phyloP scores from a whole-genome alignment of 352 stramenopile genomes.

The Phytophthora fragariae region DNA sequence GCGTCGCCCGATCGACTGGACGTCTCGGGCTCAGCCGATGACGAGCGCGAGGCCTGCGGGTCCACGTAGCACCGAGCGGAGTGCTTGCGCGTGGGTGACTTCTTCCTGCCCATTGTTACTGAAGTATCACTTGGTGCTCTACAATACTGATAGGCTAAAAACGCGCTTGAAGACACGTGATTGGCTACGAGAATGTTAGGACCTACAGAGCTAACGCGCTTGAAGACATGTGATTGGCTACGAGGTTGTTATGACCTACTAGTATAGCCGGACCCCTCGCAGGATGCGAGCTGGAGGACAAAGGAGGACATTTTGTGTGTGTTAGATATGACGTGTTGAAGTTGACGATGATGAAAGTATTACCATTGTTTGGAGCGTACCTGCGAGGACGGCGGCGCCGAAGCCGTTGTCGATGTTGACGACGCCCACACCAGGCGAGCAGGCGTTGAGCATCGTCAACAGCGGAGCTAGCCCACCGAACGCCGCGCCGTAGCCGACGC shows the following conservation, averaged over 20 bases:
- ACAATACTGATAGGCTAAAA: slow-evolving; percentile 21
- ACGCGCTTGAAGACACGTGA: background rate
- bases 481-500: slow-evolving; percentile 92
- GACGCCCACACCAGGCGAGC: slow-evolving; percentile 97
- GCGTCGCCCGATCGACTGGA: slow-evolving; percentile 7
- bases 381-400: slow-evolving; percentile 94
- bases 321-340: slow-evolving; percentile 19
- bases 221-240: slow-evolving; percentile 17
- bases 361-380: slow-evolving; percentile 36
- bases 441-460: slow-evolving; percentile 98
- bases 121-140: too few relatives aligned
- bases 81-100: slow-evolving; percentile 46
- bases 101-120: slow-evolving; percentile 43
- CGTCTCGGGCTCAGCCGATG: background rate
- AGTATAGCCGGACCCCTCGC: slow-evolving; percentile 4
- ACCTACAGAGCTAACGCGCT: slow-evolving; percentile 6
- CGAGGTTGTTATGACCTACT: background rate
- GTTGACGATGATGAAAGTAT: background rate
- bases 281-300: slow-evolving; percentile 41
- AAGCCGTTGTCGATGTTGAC: slow-evolving; percentile 99
- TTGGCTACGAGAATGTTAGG: slow-evolving; percentile 11
- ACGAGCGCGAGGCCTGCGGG: slow-evolving; percentile 2
- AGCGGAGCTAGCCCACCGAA: slow-evolving; percentile 94
- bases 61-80: slow-evolving; percentile 29
- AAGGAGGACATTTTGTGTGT: slow-evolving; percentile 11